These are phyloP conservation scores for Eleusine coracana DNA, from an alignment of 176 grass and related monocot genomes.

Conservation along the genomic window DNA sequence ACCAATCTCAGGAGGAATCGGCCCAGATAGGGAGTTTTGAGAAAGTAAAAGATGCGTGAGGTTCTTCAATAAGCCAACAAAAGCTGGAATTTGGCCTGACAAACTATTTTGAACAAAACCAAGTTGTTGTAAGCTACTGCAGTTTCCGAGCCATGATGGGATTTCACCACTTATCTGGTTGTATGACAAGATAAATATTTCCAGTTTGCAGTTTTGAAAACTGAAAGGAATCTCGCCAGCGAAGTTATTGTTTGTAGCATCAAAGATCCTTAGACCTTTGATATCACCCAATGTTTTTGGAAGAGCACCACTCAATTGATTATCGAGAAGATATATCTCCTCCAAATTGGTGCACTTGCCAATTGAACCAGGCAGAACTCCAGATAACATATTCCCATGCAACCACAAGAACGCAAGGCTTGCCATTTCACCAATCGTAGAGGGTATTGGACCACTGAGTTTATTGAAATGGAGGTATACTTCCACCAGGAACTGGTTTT, in stretches of 20 bases:
- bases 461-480: constrained; percentile 59
- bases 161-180: constrained; percentile 61
- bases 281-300: constrained; percentile 52
- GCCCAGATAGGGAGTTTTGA: constrained; percentile 69
- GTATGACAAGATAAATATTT: constrained; percentile 49
- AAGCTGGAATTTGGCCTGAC: constrained; percentile 62
- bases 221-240: constrained; percentile 61
- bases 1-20: constrained; percentile 67
- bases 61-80: constrained; percentile 56
- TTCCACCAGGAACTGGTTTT: constrained; percentile 35
- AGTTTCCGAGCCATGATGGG: constrained; percentile 58
- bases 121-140: constrained; percentile 49
- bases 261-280: constrained; percentile 45
- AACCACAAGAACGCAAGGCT: constrained; percentile 55
- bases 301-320: constrained; percentile 67
- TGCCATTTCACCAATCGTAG: constrained; percentile 40
- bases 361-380: constrained; percentile 65
- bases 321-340: constrained; percentile 49
- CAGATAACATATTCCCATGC: constrained; percentile 47
- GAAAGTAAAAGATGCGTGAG: constrained; percentile 60
- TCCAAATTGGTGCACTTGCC: constrained; percentile 69
- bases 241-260: constrained; percentile 55
- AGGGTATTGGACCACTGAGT: constrained; percentile 58
- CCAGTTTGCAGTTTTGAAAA: constrained; percentile 57
- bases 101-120: constrained; percentile 47